Evolutionary conservation across 345 rosid genomes (phyloP).

Genomic region (Eucalyptus tenuipes): DNA sequence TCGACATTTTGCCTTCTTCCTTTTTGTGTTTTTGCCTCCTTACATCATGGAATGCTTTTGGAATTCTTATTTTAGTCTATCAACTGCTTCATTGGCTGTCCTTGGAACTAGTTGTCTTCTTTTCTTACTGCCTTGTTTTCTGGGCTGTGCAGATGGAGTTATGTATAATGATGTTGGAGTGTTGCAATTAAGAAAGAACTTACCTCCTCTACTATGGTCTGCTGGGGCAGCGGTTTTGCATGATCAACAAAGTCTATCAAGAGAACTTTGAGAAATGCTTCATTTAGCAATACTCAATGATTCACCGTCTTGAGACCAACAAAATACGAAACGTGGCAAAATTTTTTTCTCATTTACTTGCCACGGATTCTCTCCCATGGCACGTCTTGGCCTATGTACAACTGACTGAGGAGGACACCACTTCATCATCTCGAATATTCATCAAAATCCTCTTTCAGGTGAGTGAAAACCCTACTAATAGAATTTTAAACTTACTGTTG

Average conservation of each 20-base stretch:
- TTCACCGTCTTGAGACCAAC: conserved; percentile 85
- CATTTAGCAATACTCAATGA: conserved; percentile 89
- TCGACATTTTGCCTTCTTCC: too few relatives aligned
- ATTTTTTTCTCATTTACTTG: conserved; percentile 87
- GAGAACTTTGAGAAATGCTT: conserved; percentile 90
- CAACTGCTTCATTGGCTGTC: too few relatives aligned
- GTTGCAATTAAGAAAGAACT: conserved; percentile 90
- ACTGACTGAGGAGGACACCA: conserved; percentile 83
- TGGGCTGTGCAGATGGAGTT: conserved; percentile 69
- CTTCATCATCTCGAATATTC: conserved; percentile 87
- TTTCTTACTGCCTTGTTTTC: neutral
- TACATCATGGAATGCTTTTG: too few relatives aligned
- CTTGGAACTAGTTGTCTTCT: too few relatives aligned
- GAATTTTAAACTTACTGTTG: too few relatives aligned
- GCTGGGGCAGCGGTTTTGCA: conserved; percentile 84
- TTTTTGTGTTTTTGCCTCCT: too few relatives aligned
- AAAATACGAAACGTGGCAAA: conserved; percentile 82
- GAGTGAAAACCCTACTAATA: too few relatives aligned
- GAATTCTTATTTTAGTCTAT: too few relatives aligned
- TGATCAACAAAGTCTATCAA: conserved; percentile 79
- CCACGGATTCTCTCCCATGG: conserved; percentile 91
- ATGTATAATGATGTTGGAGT: conserved; percentile 85
- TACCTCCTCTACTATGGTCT: conserved; percentile 84
- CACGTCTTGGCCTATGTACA: conserved; percentile 77
- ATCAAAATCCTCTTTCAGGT: conserved; percentile 97